Conservation (phyloP, 208 protist species). For the Leishmania lainsoni region DNA sequence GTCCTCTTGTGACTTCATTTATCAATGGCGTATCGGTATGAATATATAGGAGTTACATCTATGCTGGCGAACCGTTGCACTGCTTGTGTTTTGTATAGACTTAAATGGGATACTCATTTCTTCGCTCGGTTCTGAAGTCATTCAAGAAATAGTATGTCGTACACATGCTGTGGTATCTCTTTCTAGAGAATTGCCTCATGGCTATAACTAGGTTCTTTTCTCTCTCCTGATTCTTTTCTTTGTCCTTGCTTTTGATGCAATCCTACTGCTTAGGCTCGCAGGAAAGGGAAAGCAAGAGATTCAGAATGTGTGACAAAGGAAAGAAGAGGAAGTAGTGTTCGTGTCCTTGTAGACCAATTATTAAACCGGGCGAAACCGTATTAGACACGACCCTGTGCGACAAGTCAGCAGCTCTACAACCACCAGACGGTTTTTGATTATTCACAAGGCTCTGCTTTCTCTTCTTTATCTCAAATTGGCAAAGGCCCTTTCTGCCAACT, state of each 20-base stretch:
- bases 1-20: not conserved
- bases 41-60: not conserved
- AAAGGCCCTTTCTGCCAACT: not conserved
- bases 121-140: not conserved
- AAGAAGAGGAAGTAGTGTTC: not conserved
- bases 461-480: not conserved
- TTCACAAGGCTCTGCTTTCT: too few relatives aligned
- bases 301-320: not conserved
- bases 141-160: not conserved
- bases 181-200: not conserved
- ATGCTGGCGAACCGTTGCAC: not conserved
- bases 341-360: not conserved
- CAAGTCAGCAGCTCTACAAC: not conserved
- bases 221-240: not conserved
- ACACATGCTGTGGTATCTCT: not conserved
- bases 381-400: not conserved
- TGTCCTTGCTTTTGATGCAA: not conserved
- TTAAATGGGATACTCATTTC: not conserved
- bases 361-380: not conserved
- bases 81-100: not conserved
- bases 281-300: not conserved
- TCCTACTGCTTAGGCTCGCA: not conserved
- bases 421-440: not conserved
- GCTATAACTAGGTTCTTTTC: not conserved
- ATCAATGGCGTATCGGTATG: not conserved